These are phyloP conservation scores for Leishmania gerbilli DNA, from an alignment of 208 protist genomes.

Conservation along the genomic window DNA sequence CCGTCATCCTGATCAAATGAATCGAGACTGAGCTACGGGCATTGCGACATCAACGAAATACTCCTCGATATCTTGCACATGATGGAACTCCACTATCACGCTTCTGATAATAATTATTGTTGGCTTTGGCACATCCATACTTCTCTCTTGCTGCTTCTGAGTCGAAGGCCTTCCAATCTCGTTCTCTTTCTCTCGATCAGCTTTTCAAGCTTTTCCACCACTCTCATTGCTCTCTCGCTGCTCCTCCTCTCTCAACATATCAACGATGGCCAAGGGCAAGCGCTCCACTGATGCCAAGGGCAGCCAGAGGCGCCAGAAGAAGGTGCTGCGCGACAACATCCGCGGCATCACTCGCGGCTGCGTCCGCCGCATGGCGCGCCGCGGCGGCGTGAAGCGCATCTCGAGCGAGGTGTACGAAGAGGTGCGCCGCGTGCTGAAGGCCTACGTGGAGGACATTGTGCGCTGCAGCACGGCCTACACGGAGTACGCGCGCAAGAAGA, in stretches of 20 bases:
- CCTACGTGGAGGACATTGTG: slow-evolving; percentile 82
- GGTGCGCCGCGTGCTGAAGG: slow-evolving; percentile 79
- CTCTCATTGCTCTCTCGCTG: background rate
- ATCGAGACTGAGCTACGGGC: background rate
- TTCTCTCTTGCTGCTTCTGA: background rate
- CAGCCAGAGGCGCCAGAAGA: slow-evolving; percentile 84
- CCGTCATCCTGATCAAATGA: background rate
- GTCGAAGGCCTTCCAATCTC: background rate
- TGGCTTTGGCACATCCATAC: background rate
- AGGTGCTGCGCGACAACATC: slow-evolving; percentile 88
- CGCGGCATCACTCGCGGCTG: slow-evolving; percentile 84
- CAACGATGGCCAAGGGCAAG: slow-evolving; percentile 79
- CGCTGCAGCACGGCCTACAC: slow-evolving; percentile 86
- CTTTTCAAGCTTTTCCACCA: background rate
- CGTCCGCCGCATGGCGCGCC: slow-evolving; percentile 90
- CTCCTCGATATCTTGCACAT: background rate
- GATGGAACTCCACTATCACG: slow-evolving; percentile 6
- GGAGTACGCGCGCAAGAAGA: slow-evolving; percentile 84
- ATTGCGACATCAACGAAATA: background rate
- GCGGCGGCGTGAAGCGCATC: slow-evolving; percentile 94
- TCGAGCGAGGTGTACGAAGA: slow-evolving; percentile 69
- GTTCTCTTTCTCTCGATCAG: background rate
- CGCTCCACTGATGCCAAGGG: slow-evolving; percentile 71
- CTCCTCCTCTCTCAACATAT: background rate
- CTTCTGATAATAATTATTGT: slow-evolving; percentile 1